phyloP scores from a whole-genome alignment of 1,284 basidiomycete genomes.

The Rhodotorula sp. region DNA sequence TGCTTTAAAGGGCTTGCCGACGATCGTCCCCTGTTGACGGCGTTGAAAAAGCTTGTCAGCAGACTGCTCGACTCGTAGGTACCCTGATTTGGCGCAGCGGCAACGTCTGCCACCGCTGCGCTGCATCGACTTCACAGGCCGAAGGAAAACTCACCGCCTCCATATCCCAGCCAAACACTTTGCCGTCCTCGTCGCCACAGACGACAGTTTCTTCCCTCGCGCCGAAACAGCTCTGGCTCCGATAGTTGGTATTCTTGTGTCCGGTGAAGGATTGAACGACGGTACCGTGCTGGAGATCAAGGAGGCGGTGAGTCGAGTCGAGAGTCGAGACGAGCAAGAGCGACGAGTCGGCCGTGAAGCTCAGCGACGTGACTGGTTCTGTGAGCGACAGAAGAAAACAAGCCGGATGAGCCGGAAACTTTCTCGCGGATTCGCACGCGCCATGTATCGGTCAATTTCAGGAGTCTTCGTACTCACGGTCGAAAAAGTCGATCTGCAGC shows the following conservation, averaged over 20 bases:
- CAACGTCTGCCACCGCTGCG: not conserved
- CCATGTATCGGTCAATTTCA: not conserved
- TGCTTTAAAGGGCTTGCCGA: slow-evolving; percentile 68
- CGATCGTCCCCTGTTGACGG: slow-evolving; percentile 60
- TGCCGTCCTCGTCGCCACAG: slow-evolving; percentile 84
- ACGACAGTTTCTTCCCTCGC: slow-evolving; percentile 75
- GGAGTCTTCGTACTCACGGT: slow-evolving; percentile 60
- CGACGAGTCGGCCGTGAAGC: slow-evolving; percentile 68
- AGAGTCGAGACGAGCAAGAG: slow-evolving; percentile 78
- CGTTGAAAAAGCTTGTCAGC: not conserved
- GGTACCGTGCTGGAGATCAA: slow-evolving; percentile 79
- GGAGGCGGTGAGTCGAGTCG: slow-evolving; percentile 77
- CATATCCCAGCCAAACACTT: slow-evolving; percentile 87
- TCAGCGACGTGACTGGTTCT: slow-evolving; percentile 82
- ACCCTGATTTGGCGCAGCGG: not conserved
- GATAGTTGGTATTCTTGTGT: slow-evolving; percentile 69
- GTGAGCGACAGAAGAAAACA: not conserved
- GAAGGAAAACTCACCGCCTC: slow-evolving; percentile 61
- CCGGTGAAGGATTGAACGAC: slow-evolving; percentile 81
- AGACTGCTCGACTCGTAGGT: too few relatives aligned
- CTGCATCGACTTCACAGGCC: too few relatives aligned
- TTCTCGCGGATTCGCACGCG: too few relatives aligned
- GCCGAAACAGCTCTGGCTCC: slow-evolving; percentile 78
- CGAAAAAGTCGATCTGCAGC: slow-evolving; percentile 80
- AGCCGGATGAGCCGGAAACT: not conserved